Evolutionary conservation across 371 early-diverging fungal genomes (phyloP).

Genomic region (Gilbertella persicaria): DNA sequence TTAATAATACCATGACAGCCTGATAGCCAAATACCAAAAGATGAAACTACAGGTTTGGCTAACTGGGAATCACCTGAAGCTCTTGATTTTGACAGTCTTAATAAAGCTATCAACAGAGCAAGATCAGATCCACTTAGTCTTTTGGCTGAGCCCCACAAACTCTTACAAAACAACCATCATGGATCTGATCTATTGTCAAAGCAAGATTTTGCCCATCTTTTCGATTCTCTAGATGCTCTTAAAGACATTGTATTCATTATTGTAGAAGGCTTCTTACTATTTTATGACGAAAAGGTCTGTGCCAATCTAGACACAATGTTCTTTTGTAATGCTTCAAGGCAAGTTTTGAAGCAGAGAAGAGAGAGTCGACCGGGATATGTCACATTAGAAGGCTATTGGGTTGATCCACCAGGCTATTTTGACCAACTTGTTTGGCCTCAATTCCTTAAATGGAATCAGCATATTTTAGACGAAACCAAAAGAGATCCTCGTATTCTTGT

Average conservation of each 20-base stretch:
- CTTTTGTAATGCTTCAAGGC: slow-evolving; percentile 58
- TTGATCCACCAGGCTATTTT: slow-evolving; percentile 80
- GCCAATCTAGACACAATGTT: slow-evolving; percentile 58
- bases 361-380: slow-evolving; percentile 64
- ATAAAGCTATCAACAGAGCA: slow-evolving; percentile 37
- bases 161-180: slow-evolving; percentile 24
- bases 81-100: slow-evolving; percentile 45
- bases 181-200: slow-evolving; percentile 2
- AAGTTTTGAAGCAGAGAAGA: slow-evolving; percentile 61
- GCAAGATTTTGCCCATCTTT: neutral
- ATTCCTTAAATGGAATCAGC: slow-evolving; percentile 55
- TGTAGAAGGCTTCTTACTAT: slow-evolving; percentile 80
- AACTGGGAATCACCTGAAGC: slow-evolving; percentile 86
- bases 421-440: slow-evolving; percentile 78
- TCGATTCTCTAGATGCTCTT: neutral
- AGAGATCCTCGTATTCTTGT: slow-evolving; percentile 12
- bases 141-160: slow-evolving; percentile 17
- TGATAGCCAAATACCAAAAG: slow-evolving; percentile 64
- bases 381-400: slow-evolving; percentile 77
- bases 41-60: slow-evolving; percentile 53
- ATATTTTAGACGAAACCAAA: slow-evolving; percentile 13
- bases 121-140: slow-evolving; percentile 20
- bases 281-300: slow-evolving; percentile 36
- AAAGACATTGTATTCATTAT: slow-evolving; percentile 48
- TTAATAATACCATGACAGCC: no score